Percentiles rank a stretch among this genome's conserved stretches.
Evolutionary conservation across 257 asterid species (phyloP).

Genomic region (Plantago elongata): DNA sequence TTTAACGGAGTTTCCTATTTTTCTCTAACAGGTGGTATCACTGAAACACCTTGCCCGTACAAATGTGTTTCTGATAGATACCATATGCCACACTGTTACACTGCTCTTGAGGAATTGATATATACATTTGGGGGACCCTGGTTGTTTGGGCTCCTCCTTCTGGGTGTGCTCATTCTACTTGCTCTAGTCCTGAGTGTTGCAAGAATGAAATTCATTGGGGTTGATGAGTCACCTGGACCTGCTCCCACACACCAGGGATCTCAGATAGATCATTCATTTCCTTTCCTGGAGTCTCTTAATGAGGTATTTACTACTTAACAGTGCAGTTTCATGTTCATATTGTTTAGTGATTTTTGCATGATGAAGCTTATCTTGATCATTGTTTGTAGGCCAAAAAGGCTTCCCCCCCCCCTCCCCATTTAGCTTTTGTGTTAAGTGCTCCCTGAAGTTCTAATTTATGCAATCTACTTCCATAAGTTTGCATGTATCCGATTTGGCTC

Average conservation of each 20-base stretch:
- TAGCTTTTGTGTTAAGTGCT: too few species aligned
- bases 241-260: slow-evolving; percentile 94
- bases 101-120: slow-evolving; percentile 93
- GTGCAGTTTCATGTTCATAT: slow-evolving; percentile 7
- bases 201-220: slow-evolving; percentile 93
- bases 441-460: too few species aligned
- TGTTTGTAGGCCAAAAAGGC: too few species aligned
- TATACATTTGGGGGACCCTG: slow-evolving; percentile 99
- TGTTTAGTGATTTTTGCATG: not conserved
- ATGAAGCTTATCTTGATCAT: too few species aligned
- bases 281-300: slow-evolving; percentile 92
- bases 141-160: slow-evolving; percentile 87
- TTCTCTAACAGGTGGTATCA: slow-evolving; percentile 70
- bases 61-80: slow-evolving; percentile 83
- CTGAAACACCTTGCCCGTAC: slow-evolving; percentile 93
- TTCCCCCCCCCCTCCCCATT: too few species aligned
- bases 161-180: slow-evolving; percentile 79
- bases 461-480: too few species aligned
- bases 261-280: slow-evolving; percentile 94
- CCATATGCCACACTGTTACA: slow-evolving; percentile 95
- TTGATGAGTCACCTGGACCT: slow-evolving; percentile 87
- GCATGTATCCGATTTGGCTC: too few species aligned
- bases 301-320: slow-evolving; percentile 49
- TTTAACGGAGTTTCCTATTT: slow-evolving; percentile 20
- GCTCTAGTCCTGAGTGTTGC: slow-evolving; percentile 98